Evolutionary conservation across 805 yeast species (phyloP), one percentile per base, ranked within the genome.

Genomic region (Yarrowia deformans): DNA sequence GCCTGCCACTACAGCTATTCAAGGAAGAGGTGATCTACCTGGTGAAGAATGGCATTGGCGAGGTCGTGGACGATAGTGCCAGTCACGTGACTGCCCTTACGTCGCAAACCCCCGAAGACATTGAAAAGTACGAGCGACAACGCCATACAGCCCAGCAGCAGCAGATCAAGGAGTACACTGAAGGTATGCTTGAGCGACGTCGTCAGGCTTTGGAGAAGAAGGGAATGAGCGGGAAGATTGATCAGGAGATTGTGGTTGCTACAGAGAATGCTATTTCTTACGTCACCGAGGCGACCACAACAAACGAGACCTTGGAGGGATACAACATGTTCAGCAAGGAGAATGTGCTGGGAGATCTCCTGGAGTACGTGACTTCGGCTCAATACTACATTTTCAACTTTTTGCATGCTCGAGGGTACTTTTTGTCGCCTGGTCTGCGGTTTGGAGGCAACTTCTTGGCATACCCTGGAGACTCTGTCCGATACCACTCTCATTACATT

Each of bases 401-500:
- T 67, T 77, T 88, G 43, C 82, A 83, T 69, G 72, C 75, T 8
- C 74, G 76, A 14, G 87, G 85, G 1, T 89, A 82, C 76, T 85
- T 80, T 69, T 72, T 90, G 18, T 83, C 92, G 40, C 97, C 98
- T 0, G 99, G 99, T 0, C 80, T 93, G 40, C 84, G 97, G 70
- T 94, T 93, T 77, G 99, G 99, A 1, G 96, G 97, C 6, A 87
- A 87, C 68, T 93, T 87, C 74, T 85, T 95, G 69, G 93, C 93
- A 1, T 94, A 94, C 72, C 98, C 98, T 0, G 98, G 98, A 1
- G 99, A 94, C 76, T 97, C 98, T 8, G 80, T 94, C 68, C 78
- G 95, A 58, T 95, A 87, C 75, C 99, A 94, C 78, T 90, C 98
- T 2, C 97, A 94, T 77, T 82, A 88, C 72, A 88, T 91, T 6